phyloP scores from a whole-genome alignment of 1,139 yeast genomes.

The Pichia sp. region DNA sequence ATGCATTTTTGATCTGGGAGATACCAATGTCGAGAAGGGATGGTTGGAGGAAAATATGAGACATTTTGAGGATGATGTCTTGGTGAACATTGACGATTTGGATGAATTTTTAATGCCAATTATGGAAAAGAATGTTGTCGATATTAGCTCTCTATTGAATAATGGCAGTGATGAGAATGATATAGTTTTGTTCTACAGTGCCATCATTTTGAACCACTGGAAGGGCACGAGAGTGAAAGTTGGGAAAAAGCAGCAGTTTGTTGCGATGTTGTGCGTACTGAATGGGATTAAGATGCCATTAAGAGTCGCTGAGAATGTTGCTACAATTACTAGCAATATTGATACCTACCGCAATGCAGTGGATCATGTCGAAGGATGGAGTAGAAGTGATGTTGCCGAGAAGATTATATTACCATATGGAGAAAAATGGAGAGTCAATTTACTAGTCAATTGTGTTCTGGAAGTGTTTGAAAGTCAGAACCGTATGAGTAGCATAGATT shows the following conservation, averaged over 20 bases:
- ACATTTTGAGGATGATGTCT: slow-evolving; percentile 6
- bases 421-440: slow-evolving; percentile 41
- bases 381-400: slow-evolving; percentile 56
- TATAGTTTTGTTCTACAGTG: slow-evolving; percentile 38
- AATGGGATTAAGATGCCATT: slow-evolving; percentile 69
- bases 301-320: slow-evolving; percentile 44
- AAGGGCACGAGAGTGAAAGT: slow-evolving; percentile 29
- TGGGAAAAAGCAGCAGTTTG: slow-evolving; percentile 28
- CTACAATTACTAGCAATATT: slow-evolving; percentile 32
- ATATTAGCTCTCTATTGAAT: slow-evolving; percentile 1
- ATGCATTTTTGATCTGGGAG: slow-evolving; percentile 47
- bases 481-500: slow-evolving; percentile 5
- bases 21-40: slow-evolving; percentile 18
- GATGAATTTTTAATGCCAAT: slow-evolving; percentile 1
- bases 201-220: slow-evolving; percentile 46
- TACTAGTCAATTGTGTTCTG: slow-evolving; percentile 22
- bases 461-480: slow-evolving; percentile 13
- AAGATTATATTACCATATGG: slow-evolving; percentile 47
- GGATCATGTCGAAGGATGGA: slow-evolving; percentile 15
- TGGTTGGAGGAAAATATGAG: slow-evolving; percentile 8
- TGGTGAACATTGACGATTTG: slow-evolving; percentile 4
- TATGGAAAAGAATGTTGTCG: not conserved
- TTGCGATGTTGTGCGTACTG: slow-evolving; percentile 32
- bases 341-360: slow-evolving; percentile 17
- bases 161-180: slow-evolving; percentile 20